These are phyloP conservation scores for Populus simonii DNA, from an alignment of 345 rosid genomes.

Conservation along the genomic window DNA sequence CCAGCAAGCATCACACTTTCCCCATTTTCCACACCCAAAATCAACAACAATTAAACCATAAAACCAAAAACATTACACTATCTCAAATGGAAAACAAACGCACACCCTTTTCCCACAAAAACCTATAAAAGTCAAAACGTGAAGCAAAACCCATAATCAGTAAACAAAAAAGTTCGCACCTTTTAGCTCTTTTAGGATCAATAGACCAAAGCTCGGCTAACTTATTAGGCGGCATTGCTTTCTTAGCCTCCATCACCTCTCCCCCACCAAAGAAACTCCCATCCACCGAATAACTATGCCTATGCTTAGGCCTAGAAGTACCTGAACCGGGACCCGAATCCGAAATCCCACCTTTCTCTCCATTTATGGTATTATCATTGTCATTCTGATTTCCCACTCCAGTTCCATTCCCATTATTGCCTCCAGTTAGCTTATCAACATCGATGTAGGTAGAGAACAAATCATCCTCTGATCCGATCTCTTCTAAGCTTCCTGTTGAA, in stretches of 20 bases:
- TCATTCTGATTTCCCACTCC: conserved; percentile 15
- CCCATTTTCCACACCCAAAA: background rate
- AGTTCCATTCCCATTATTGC: background rate
- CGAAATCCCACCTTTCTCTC: conserved; percentile 3
- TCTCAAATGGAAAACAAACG: background rate
- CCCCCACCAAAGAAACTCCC: conserved; percentile 52
- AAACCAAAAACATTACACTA: background rate
- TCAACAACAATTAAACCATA: background rate
- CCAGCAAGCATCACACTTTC: background rate
- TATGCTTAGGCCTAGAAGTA: conserved; percentile 46
- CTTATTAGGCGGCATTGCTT: conserved; percentile 87
- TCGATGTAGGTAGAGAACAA: conserved; percentile 76
- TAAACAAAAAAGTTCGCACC: conserved; percentile 34
- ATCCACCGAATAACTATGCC: conserved; percentile 75
- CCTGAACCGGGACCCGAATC: background rate
- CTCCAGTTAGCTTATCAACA: conserved; percentile 47
- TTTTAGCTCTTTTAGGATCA: conserved; percentile 87
- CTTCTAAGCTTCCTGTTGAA: conserved; percentile 45
- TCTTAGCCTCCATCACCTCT: conserved; percentile 74
- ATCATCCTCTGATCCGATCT: conserved; percentile 79
- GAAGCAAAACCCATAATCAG: background rate
- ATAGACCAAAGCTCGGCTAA: conserved; percentile 72
- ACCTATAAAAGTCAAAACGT: background rate
- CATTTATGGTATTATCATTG: conserved; percentile 16
- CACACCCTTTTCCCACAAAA: background rate